Evolutionary conservation across 768 basidiomycete genomes (phyloP), one percentile per base, ranked within the genome.

Genomic region (Pleurotus salmoneostramineus): DNA sequence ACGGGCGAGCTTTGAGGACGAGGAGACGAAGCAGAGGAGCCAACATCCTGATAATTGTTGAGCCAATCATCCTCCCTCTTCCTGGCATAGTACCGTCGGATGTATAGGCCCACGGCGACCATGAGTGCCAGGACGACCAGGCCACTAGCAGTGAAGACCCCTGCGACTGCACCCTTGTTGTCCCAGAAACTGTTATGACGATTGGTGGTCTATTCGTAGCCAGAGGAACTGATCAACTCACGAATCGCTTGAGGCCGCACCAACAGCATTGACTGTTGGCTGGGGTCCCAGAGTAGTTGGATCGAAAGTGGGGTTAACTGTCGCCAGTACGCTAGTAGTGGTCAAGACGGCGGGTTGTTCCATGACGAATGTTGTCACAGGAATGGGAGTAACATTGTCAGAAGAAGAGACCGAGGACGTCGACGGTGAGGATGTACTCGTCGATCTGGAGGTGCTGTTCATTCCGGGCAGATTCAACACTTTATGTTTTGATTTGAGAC

Each of bases 141-240:
- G 49, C 74, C 77, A 54, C 74, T 70, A 57, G 72, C 68, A 42
- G 74, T 69, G 59, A 81, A 82, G 0, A 73, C 75, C 42, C 73
- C 77, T 0, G 75, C 81, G 15, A 80, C 76, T 0, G 77, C 81
- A 36, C 71, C 76, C 51, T 72, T 77, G 61, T 78, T 74, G 47
- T 70, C 61, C 61, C 79, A 74, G 72, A 82, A 82, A 58, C 81
- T 81, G 55, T 21, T 4, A 6, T 31, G 14, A 17, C n/a, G 12
- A 12, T 55, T 10, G 37, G 15, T 37, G 0, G 43, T 51, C 21
- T 21, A 7, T 8, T n/a, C 21, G 17, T 14, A 14, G 40, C 6
- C 7, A 43, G 21, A 32, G 21, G 14, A 44, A n/a, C 17, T 7
- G 27, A 36, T 52, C 7, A n/a, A 43, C 52, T 55, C 5, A 44